Percentiles rank a stretch among this genome's conserved stretches.
phyloP scores from a whole-genome alignment of 2,329 filamentous ascomycete species.

The Colletotrichum magnum region DNA sequence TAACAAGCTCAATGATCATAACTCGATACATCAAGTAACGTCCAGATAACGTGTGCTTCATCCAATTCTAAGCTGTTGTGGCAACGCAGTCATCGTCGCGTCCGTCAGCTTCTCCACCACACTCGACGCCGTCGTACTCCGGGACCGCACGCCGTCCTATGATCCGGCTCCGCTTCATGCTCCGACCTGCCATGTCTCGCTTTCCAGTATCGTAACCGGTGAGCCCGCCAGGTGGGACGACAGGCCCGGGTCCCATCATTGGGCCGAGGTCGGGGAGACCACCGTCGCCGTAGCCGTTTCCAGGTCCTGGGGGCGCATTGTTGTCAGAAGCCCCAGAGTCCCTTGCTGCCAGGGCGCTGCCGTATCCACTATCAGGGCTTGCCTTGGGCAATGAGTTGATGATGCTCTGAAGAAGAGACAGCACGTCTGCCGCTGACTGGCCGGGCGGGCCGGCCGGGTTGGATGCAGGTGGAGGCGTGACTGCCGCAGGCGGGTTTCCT shows the following conservation, averaged over 20 bases:
- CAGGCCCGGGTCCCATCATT: conserved; percentile 7
- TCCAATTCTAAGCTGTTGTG: background rate
- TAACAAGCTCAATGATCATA: conserved; percentile 7
- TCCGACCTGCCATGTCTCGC: background rate
- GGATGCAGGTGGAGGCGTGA: background rate
- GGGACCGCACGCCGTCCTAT: conserved; percentile 29
- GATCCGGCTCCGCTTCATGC: conserved; percentile 36
- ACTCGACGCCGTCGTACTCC: background rate
- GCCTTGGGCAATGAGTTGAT: conserved; percentile 27
- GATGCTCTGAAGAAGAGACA: conserved; percentile 35
- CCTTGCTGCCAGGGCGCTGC: conserved; percentile 32
- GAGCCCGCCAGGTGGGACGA: conserved; percentile 12
- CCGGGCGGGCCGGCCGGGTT: background rate
- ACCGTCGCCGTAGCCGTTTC: background rate
- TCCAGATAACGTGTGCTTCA: background rate
- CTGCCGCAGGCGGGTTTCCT: background rate
- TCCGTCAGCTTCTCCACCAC: background rate
- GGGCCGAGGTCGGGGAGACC: conserved; percentile 7
- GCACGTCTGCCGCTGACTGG: conserved; percentile 20
- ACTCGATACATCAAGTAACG: conserved; percentile 25
- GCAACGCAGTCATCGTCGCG: background rate
- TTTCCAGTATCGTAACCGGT: conserved; percentile 9
- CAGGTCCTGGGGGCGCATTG: background rate
- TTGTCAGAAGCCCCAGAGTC: conserved; percentile 29
- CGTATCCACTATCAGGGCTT: conserved; percentile 23